Percentiles rank a stretch among this genome's conserved stretches.
These are phyloP conservation scores for Penicillium roqueforti DNA, from an alignment of 495 filamentous ascomycete genomes.

Conservation along the genomic window DNA sequence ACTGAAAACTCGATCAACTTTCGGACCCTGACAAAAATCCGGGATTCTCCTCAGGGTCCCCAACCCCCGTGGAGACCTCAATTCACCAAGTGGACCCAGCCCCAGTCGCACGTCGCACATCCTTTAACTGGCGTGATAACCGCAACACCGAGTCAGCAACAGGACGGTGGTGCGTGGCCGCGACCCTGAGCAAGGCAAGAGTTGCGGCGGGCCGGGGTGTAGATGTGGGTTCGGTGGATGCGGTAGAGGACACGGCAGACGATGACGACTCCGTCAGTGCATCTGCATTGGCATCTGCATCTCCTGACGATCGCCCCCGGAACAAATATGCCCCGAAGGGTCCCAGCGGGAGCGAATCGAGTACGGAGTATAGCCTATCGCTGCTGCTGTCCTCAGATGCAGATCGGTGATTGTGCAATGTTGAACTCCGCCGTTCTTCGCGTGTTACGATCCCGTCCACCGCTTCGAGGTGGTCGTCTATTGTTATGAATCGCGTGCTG, in stretches of 20 bases:
- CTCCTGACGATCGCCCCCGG: conserved; percentile 12
- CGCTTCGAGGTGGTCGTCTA: conserved; percentile 44
- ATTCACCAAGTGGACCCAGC: conserved; percentile 13
- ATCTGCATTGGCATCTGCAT: conserved; percentile 3
- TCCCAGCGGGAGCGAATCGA: conserved; percentile 17
- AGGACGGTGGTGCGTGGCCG: conserved; percentile 21
- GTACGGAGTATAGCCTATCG: conserved; percentile 8
- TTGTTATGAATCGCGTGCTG: conserved; percentile 29
- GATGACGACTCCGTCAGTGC: conserved; percentile 5
- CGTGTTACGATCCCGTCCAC: conserved; percentile 33
- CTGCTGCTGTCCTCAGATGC: background rate
- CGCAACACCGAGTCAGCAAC: conserved; percentile 21
- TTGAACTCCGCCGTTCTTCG: conserved; percentile 15
- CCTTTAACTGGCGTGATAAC: conserved; percentile 17
- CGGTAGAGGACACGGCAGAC: background rate
- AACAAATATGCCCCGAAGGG: conserved; percentile 12
- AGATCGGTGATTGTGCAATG: background rate
- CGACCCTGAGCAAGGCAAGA: conserved; percentile 19
- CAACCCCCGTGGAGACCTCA: conserved; percentile 1
- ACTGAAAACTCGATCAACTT: background rate
- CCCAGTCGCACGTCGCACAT: conserved; percentile 12
- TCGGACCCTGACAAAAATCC: background rate
- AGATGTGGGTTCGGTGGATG: background rate
- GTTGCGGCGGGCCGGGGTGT: conserved; percentile 9
- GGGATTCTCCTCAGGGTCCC: background rate